A percentile compares a stretch with the other conserved stretches of the same genome.
These are phyloP conservation scores for Serendipita indica DNA, from an alignment of 768 basidiomycete genomes.

Conservation along the genomic window DNA sequence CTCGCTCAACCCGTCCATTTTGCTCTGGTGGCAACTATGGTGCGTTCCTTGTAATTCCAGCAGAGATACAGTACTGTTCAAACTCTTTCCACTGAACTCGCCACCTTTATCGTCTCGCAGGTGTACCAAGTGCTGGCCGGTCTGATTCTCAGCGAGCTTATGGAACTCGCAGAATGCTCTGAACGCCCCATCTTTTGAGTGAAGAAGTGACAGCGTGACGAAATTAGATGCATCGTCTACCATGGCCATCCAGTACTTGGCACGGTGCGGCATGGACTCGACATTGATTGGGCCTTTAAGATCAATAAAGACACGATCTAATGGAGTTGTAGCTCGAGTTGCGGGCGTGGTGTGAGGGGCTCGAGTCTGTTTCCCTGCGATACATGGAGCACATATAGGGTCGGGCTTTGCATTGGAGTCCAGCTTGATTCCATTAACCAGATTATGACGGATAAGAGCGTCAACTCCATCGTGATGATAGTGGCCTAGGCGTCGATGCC, in stretches of 20 bases:
- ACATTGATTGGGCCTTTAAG: slow-evolving; percentile 20
- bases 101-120: slow-evolving; percentile 6
- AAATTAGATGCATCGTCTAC: slow-evolving; percentile 5
- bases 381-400: slow-evolving; percentile 24
- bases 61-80: neutral
- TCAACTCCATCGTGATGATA: slow-evolving; percentile 17
- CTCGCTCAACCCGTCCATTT: slow-evolving; percentile 7
- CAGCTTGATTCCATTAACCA: slow-evolving; percentile 20
- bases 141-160: slow-evolving; percentile 1
- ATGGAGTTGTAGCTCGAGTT: slow-evolving; percentile 9
- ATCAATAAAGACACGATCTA: slow-evolving; percentile 22
- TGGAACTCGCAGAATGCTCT: neutral
- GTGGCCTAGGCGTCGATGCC: slow-evolving; percentile 24
- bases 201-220: neutral
- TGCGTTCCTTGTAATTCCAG: slow-evolving; percentile 2
- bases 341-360: slow-evolving; percentile 15
- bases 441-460: slow-evolving; percentile 12
- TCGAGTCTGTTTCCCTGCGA: slow-evolving; percentile 27
- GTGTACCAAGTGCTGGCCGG: neutral
- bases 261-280: neutral
- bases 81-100: neutral
- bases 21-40: slow-evolving; percentile 3
- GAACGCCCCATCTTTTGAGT: neutral
- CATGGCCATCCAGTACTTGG: slow-evolving; percentile 2
- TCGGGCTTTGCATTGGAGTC: slow-evolving; percentile 17